phyloP scores from a whole-genome alignment of 768 basidiomycete species.

The Lactifluus pinguis region DNA sequence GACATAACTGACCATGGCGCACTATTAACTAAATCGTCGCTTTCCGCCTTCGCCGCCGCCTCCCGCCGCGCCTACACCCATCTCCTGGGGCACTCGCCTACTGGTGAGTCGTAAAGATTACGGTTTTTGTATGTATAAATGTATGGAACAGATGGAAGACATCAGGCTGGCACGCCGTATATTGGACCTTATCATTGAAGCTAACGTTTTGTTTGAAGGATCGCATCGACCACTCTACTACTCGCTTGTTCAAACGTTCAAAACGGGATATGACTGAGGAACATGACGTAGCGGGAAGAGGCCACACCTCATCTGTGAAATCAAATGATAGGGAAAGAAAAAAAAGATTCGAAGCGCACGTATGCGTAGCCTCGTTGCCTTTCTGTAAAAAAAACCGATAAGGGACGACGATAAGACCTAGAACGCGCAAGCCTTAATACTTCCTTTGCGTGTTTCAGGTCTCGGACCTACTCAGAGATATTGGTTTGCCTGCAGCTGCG shows the following conservation, averaged over 20 bases:
- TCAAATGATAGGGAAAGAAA: neutral
- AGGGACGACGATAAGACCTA: neutral
- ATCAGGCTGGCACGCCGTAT: neutral
- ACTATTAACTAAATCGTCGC: neutral
- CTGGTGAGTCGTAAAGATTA: neutral
- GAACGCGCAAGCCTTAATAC: neutral
- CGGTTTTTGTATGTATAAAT: neutral
- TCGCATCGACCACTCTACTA: neutral
- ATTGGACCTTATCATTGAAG: neutral
- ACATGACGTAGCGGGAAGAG: conserved; percentile 8
- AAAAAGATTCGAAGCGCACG: neutral
- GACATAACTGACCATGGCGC: neutral
- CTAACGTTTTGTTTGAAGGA: neutral
- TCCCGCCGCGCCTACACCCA: neutral
- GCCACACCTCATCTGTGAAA: neutral
- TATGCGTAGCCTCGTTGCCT: conserved; percentile 9
- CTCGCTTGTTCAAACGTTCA: neutral
- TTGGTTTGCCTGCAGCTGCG: neutral
- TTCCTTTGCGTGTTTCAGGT: neutral
- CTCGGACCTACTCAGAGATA: neutral
- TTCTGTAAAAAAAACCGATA: neutral
- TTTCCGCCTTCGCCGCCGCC: neutral
- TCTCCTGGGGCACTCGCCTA: no score
- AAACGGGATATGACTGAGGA: neutral
- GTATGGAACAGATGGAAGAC: neutral